phyloP scores from a whole-genome alignment of 2,329 filamentous ascomycete species.

The Raffaelea albimanens region DNA sequence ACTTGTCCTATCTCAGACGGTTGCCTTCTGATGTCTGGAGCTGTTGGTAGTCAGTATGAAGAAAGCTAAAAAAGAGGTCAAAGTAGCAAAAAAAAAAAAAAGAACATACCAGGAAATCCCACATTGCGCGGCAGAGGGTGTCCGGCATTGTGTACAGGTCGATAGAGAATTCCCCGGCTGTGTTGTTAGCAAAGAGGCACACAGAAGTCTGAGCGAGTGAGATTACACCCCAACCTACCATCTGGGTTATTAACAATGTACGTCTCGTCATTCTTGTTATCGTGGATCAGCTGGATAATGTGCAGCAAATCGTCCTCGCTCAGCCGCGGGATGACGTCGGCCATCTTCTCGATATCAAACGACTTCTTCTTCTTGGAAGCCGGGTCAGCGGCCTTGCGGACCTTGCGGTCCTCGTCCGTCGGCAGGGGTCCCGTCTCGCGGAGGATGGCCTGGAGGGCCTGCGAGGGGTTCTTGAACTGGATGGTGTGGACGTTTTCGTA shows the following conservation, averaged over 20 bases:
- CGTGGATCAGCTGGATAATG: conserved; percentile 96
- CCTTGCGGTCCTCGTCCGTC: conserved; percentile 56
- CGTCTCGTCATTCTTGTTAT: conserved; percentile 88
- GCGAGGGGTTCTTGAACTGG: conserved; percentile 86
- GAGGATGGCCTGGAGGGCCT: conserved; percentile 68
- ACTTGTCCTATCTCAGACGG: conserved; percentile 3
- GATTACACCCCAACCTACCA: no score
- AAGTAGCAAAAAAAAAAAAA: not conserved
- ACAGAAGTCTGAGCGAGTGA: no score
- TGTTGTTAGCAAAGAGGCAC: no score
- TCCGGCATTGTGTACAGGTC: conserved; percentile 97
- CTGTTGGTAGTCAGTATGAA: not conserved
- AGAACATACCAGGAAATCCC: conserved; percentile 63
- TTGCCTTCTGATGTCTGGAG: conserved; percentile 7
- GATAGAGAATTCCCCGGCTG: conserved; percentile 92
- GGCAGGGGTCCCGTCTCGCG: conserved; percentile 81
- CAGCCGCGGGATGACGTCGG: conserved; percentile 80
- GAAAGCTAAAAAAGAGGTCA: not conserved
- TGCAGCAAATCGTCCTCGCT: conserved; percentile 88
- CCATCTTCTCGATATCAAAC: conserved; percentile 90
- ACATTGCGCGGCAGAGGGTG: conserved; percentile 79
- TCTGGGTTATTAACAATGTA: conserved; percentile 98
- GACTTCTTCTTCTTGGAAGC: conserved; percentile 69
- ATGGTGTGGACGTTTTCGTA: conserved; percentile 80
- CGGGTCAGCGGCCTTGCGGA: conserved; percentile 55